These are phyloP conservation scores for Auricularia auricula-judae DNA, from an alignment of 768 basidiomycete genomes.

Conservation along the genomic window DNA sequence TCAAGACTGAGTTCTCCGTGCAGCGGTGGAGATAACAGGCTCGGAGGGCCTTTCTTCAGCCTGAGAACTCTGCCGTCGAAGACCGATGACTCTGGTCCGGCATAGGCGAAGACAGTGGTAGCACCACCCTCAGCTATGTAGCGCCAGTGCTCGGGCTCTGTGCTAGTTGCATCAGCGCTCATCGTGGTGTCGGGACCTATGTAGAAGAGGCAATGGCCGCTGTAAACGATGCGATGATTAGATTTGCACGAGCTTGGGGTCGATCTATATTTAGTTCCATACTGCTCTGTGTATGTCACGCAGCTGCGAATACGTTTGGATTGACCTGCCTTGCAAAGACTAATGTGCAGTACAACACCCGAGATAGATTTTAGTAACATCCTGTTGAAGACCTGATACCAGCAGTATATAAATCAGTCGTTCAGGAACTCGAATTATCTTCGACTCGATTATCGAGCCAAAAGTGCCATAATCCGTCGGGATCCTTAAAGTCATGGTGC, in stretches of 20 bases:
- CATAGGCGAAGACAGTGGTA: conserved; percentile 78
- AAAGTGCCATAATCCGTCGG: conserved; percentile 76
- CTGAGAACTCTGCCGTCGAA: conserved; percentile 65
- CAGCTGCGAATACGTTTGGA: no score
- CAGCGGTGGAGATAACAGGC: background rate
- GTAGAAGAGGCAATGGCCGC: no score
- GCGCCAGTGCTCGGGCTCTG: conserved; percentile 48
- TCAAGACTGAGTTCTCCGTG: conserved; percentile 1
- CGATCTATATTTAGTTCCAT: no score
- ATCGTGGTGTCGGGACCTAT: background rate
- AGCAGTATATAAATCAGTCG: background rate
- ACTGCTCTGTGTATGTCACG: no score
- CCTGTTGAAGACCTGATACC: conserved; percentile 1
- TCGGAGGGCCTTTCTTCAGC: conserved; percentile 46
- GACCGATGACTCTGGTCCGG: conserved; percentile 36
- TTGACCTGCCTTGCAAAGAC: conserved; percentile 12
- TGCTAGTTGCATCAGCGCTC: conserved; percentile 16
- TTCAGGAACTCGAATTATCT: background rate
- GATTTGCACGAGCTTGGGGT: no score
- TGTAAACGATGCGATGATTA: no score
- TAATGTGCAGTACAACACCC: conserved; percentile 44
- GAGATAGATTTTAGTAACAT: conserved; percentile 18
- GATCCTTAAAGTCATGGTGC: conserved; percentile 84
- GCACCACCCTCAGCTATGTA: conserved; percentile 93
- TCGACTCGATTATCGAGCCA: conserved; percentile 33